Base-by-base conservation (phyloP, 148 eudicot genomes). In the Spergularia marina region DNA sequence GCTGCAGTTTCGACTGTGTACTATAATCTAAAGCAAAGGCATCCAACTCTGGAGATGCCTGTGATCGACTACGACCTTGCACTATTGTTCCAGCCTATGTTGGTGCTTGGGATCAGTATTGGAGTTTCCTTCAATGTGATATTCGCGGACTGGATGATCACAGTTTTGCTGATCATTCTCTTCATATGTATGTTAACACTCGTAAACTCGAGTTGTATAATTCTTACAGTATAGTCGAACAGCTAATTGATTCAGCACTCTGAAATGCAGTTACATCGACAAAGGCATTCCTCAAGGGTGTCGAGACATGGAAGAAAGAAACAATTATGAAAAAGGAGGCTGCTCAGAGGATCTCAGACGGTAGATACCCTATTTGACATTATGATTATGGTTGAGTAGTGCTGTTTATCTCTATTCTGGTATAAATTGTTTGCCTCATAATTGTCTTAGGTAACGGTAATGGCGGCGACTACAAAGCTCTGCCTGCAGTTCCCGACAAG, bases 121-220 rank as follows among this genome's bases (percentile, higher is more conserved):
- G 89, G 91, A 61, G 91, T 88, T 56, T 78, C 84, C 67, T 86
- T 88, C 77, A 86, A 88, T 61, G 86, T 88, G 56, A 82, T 88
- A 53, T 88, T 88, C 57, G 91, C 91, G 7, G 89, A 88, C 30
- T 88, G 91, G 91, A 88, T 88, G 91, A 87, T 88, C 72, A 88
- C 91, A 1, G 82, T 88, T 57, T 75, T 88, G 65, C 85, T 88
- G 14, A 88, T 88, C 52, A 76, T 86, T 69, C 89, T 88, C 44
- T 88, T 88, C 70, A 18, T 86, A 71, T 85, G 91, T 88, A 84
- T 36, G 67, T 60, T 70, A 36, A 30, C 12, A 15, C 9, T 7
- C 2, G 56, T 61, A 11, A 34, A 69, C 2, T 66, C 53, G 12
- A 14, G 14, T 44, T 34, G 39, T 58, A n/a, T 13, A 36, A 64